These are phyloP conservation scores for Russula olivacea DNA, from an alignment of 768 basidiomycete species.

Conservation along the genomic window DNA sequence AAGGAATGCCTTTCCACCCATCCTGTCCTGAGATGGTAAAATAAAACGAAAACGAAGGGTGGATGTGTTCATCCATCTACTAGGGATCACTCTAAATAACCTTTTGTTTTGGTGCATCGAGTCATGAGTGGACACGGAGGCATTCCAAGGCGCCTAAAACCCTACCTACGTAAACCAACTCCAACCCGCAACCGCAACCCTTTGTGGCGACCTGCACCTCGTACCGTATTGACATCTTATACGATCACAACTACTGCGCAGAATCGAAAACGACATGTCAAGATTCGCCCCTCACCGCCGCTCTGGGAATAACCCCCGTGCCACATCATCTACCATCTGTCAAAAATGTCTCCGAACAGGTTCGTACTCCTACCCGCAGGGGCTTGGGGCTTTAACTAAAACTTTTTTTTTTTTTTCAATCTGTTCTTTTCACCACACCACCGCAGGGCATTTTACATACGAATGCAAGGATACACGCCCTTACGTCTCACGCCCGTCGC, in stretches of 20 bases:
- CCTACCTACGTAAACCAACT: too few relatives aligned
- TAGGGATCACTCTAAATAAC: neutral
- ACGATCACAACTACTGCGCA: neutral
- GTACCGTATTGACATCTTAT: neutral
- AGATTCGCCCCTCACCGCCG: slow-evolving; percentile 72
- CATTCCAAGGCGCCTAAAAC: too few relatives aligned
- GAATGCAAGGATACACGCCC: slow-evolving; percentile 80
- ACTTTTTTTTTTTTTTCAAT: too few relatives aligned
- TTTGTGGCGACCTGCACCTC: too few relatives aligned
- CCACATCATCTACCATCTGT: slow-evolving; percentile 63
- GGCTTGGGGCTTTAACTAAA: too few relatives aligned
- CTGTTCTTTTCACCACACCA: too few relatives aligned
- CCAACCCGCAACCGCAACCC: too few relatives aligned
- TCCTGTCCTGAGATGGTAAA: slow-evolving; percentile 33
- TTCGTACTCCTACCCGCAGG: slow-evolving; percentile 30
- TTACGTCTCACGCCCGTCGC: slow-evolving; percentile 84
- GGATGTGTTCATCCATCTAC: neutral
- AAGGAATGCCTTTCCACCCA: slow-evolving; percentile 71
- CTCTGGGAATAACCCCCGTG: slow-evolving; percentile 55
- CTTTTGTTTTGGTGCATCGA: too few relatives aligned
- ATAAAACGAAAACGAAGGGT: neutral
- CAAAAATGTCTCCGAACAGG: slow-evolving; percentile 77
- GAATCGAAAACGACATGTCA: slow-evolving; percentile 45
- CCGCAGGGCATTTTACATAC: slow-evolving; percentile 83
- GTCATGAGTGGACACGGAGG: too few relatives aligned